Evolutionary conservation across 148 eudicot genomes (phyloP), one percentile per base, ranked within the genome.

Genomic region (Hydrangea macrophylla): DNA sequence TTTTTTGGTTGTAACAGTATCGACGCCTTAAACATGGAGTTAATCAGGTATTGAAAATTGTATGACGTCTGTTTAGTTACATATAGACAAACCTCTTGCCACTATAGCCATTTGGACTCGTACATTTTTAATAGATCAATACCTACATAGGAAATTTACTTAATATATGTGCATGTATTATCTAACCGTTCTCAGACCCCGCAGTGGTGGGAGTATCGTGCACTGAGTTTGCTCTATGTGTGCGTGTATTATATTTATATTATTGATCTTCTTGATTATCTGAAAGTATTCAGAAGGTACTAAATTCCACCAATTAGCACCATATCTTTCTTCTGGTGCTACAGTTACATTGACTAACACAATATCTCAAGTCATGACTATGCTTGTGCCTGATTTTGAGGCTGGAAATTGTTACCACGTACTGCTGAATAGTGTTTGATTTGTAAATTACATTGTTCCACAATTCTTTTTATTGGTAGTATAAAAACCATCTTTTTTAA

Each of bases 1-100:
- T 65, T 73, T 33, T 64, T 80, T 71, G 58, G 69, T 66, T 78
- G 70, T 57, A 67, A 79, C 97, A 94, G 97, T 94, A 94, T 75
- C 92, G 97, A 67, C 89, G 99, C 70, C 86, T 94, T 74, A 94
- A 94, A 81, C 90, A 83, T 39, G 99, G 99, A 78, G 77, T 80
- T 77, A 94, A 85, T 79, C 96, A 85, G 99, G 99, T 91, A 84
- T 20, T 55, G 24, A 51, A 66, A 26, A 18, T 55, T 51, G 2
- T 64, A 39, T 27, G 59, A 24, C 37, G 22, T 31, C 6, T 25
- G 2, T 48, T 58, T 32, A 28, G 12, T 65, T 57, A 15, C 10
- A 6, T 50, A 48, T 51, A 44, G 42, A 27, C 40, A 56, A 55
- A 37, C 22, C 39, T 30, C 58, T 13, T 20, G 2, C 28, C 26